phyloP scores from a whole-genome alignment of 371 early-diverging fungal genomes.

The Apophysomyces trapeziformis region DNA sequence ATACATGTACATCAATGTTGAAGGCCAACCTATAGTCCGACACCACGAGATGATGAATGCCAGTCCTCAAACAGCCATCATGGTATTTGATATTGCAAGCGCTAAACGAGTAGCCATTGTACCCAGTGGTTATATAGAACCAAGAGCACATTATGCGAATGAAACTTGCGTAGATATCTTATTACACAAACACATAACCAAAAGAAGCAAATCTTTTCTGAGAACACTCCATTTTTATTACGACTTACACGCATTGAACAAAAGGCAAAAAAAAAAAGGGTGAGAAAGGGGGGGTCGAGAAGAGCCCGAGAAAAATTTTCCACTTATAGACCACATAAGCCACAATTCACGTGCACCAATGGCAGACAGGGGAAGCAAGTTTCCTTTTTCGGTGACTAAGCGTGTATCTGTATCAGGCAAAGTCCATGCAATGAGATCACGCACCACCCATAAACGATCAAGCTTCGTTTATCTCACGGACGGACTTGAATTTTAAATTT shows the following conservation, averaged over 20 bases:
- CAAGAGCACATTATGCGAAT: slow-evolving; percentile 6
- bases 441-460: slow-evolving; percentile 10
- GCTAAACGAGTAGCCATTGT: slow-evolving; percentile 2
- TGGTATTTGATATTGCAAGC: slow-evolving; percentile 7
- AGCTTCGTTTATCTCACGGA: slow-evolving; percentile 11
- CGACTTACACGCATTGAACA: neutral
- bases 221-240: neutral
- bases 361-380: neutral
- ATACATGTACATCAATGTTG: neutral
- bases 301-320: slow-evolving; percentile 6
- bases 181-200: slow-evolving; percentile 10
- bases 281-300: neutral
- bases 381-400: slow-evolving; percentile 6
- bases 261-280: too few relatives aligned
- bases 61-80: slow-evolving; percentile 11
- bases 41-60: neutral
- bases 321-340: neutral
- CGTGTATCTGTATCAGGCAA: neutral
- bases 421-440: slow-evolving; percentile 6
- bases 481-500: slow-evolving; percentile 5
- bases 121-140: slow-evolving; percentile 6
- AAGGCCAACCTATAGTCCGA: slow-evolving; percentile 9
- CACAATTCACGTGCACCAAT: slow-evolving; percentile 12
- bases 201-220: slow-evolving; percentile 7
- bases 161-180: slow-evolving; percentile 10